Evolutionary conservation across 2,329 filamentous ascomycete species (phyloP).

Genomic region (Fusarium poae): DNA sequence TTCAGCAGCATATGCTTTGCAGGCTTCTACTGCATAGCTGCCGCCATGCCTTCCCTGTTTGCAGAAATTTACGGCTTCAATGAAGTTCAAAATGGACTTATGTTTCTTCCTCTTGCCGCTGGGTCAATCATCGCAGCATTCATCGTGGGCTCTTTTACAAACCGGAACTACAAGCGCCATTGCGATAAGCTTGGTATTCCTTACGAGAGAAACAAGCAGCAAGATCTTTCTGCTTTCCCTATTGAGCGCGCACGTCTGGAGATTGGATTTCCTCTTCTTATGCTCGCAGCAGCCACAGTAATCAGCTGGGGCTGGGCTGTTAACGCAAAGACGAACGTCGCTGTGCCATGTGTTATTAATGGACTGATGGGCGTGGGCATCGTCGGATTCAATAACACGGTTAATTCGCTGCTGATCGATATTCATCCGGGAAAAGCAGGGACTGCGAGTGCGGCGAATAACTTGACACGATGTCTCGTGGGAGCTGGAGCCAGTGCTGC

Average conservation of each 20-base stretch:
- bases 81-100: constrained; percentile 66
- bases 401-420: constrained; percentile 67
- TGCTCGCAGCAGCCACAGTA: constrained; percentile 61
- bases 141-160: constrained; percentile 68
- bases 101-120: constrained; percentile 64
- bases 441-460: constrained; percentile 68
- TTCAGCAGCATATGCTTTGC: constrained; percentile 62
- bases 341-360: constrained; percentile 62
- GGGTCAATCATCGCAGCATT: constrained; percentile 63
- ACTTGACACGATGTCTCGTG: constrained; percentile 67
- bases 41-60: constrained; percentile 61
- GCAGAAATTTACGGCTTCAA: constrained; percentile 68
- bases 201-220: constrained; percentile 66
- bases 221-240: constrained; percentile 63
- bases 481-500: constrained; percentile 66
- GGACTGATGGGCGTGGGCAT: constrained; percentile 62
- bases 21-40: constrained; percentile 63
- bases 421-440: constrained; percentile 66
- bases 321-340: constrained; percentile 57
- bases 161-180: constrained; percentile 76
- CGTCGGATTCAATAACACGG: constrained; percentile 67
- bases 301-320: constrained; percentile 67
- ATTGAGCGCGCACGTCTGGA: constrained; percentile 66
- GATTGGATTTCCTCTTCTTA: constrained; percentile 64
- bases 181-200: constrained; percentile 65